A percentile compares a stretch with the other conserved stretches of the same genome.
Evolutionary conservation across 176 grass and related monocot genomes (phyloP).

Genomic region (Carex parvula): DNA sequence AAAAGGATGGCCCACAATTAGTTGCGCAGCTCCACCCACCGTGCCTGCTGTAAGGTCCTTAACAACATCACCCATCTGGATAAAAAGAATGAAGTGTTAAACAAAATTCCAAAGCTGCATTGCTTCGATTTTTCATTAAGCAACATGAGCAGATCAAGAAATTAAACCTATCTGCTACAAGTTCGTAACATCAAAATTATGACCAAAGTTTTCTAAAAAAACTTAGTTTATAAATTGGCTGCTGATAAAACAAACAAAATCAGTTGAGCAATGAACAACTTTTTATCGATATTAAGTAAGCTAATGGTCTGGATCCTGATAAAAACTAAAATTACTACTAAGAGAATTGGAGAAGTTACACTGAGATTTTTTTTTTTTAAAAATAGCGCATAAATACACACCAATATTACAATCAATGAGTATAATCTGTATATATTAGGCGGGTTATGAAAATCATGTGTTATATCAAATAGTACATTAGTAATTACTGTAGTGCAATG

Average conservation of each 20-base stretch:
- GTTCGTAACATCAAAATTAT: background rate
- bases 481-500: background rate
- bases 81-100: constrained; percentile 10
- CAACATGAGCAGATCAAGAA: background rate
- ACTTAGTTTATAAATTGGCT: background rate
- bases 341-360: background rate
- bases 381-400: background rate
- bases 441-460: background rate
- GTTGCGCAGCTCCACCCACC: constrained; percentile 65
- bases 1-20: constrained; percentile 81
- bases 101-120: background rate
- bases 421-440: background rate
- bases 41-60: constrained; percentile 88
- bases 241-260: background rate
- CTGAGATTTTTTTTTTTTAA: background rate
- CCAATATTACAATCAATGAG: background rate
- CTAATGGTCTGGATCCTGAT: background rate
- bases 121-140: background rate
- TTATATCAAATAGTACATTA: background rate
- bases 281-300: background rate
- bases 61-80: constrained; percentile 70
- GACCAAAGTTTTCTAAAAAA: background rate
- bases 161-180: background rate
- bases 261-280: background rate
- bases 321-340: background rate